Evolutionary conservation across 225 moss, liverwort and hornwort species (phyloP), one percentile per base, ranked within the genome.

Genomic region (Rhytidiadelphus loreus): DNA sequence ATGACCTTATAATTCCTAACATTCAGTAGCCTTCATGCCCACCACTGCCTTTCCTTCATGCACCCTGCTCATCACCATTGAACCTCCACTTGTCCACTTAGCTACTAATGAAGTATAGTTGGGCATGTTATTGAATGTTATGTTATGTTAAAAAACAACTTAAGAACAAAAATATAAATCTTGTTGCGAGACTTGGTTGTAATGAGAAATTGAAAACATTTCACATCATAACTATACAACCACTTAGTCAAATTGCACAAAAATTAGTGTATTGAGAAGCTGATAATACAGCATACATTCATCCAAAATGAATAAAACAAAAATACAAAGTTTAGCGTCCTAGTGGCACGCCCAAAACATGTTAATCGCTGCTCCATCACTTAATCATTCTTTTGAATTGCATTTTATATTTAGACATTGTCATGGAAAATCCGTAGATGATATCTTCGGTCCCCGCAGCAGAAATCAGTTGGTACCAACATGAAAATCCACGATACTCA

Each of bases 211-310:
- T 24, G 23, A 24, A 24, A 4, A 37, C 55, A 55, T 24, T 55
- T 77, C 37, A 13, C 23, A 53, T 52, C 12, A 25, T 7, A 78
- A 24, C 52, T 76, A 13, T 7, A 52, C 33, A 76, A 32, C 13
- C 2, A 2, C 4, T 25, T 6, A 24, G 16, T n/a, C n/a, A 14
- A 37, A n/a, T n/a, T n/a, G 6, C 3, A 0, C 26, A 56, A 11
- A 77, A 25, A 17, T 24, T 56, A 56, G 6, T 10, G 4, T 56
- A 7, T 25, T 26, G 56, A 78, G n/a, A 56, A 78, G 78, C 1
- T 78, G n/a, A 11, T n/a, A 16, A 25, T 24, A 10, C 1, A 25
- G 5, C 12, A 41, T 17, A 25, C 12, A 29, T 80, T 26, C 41
- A 29, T 59, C 1, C 2, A 18, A 43, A 80, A 39, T 29, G 41